A percentile compares a stretch with the other conserved stretches of the same genome.
phyloP scores from a whole-genome alignment of 768 basidiomycete genomes.

The Sporobolomyces roseus region DNA sequence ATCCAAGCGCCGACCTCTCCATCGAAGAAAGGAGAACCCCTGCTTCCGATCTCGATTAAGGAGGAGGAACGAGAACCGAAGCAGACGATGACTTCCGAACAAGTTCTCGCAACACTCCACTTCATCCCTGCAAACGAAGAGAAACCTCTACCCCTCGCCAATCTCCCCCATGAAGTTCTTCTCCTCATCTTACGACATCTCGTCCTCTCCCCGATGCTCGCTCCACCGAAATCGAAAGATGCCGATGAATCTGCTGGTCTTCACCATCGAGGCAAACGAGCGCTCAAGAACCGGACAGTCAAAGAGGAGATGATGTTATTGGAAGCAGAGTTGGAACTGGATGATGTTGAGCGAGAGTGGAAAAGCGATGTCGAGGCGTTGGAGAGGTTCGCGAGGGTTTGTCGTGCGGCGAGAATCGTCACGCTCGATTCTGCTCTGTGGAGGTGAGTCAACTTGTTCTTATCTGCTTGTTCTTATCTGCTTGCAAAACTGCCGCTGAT shows the following conservation, averaged over 20 bases:
- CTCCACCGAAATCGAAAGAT: constrained; percentile 1
- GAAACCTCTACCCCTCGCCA: constrained; percentile 23
- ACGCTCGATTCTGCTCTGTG: constrained; percentile 27
- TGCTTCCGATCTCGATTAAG: not conserved
- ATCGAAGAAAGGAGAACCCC: not conserved
- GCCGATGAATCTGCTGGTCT: not conserved
- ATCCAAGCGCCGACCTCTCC: not conserved
- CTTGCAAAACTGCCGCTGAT: no score
- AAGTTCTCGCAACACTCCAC: constrained; percentile 20
- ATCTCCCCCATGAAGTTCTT: constrained; percentile 42
- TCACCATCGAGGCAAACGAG: not conserved
- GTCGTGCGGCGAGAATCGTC: constrained; percentile 31
- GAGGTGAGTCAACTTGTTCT: constrained; percentile 27
- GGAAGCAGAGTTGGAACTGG: constrained; percentile 31
- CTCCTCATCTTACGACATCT: constrained; percentile 37
- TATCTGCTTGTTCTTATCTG: not conserved
- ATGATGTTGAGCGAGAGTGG: constrained; percentile 21
- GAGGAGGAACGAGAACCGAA: not conserved
- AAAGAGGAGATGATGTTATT: constrained; percentile 28
- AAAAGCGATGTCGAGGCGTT: constrained; percentile 37
- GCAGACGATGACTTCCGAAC: constrained; percentile 3
- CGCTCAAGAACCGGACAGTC: constrained; percentile 13
- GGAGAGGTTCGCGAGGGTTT: constrained; percentile 33
- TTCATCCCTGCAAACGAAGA: constrained; percentile 37
- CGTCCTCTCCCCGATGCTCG: constrained; percentile 29